Base-by-base conservation (phyloP, 176 grass and related monocot genomes). In the Phyllostachys edulis region DNA sequence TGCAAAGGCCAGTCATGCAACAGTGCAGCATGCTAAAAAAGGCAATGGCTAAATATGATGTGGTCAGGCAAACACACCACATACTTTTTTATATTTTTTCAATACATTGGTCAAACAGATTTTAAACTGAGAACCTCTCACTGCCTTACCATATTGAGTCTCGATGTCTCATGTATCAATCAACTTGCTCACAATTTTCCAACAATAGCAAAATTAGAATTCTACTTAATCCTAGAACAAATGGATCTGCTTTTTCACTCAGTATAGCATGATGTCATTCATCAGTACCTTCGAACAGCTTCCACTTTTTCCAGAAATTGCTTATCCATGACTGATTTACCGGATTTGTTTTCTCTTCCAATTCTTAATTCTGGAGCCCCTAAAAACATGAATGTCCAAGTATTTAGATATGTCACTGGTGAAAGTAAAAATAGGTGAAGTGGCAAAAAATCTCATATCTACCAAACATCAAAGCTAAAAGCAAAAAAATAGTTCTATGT, bases 251-350 rank as follows among this genome's bases (percentile, higher is more conserved):
- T 38, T 23, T 52, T 78, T 78, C 52, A 84, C 46, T 72, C 27
- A 64, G 6, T 27, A 45, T 29, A 86, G 57, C 38, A 80, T 26
- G 68, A 76, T 65, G 26, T 72, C 34, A 75, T 14, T 23, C 23
- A 55, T 50, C 23, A 74, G 8, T 91, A 94, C 92, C 92, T 91
- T 84, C 71, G 85, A 79, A 94, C 92, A 26, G 83, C 86, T 77
- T 94, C 89, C 77, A 94, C 70, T 82, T 94, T 91, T 82, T 91
- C 86, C 50, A 91, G 60, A 87, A 94, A 94, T 84, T 87, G 37
- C 63, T 78, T 85, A 89, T 94, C 92, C 49, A 91, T 84, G 36
- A 81, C 76, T 55, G 75, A 52, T 84, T 89, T 89, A 36, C 66
- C 75, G 36, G 75, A 89, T 87, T 82, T 90, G 39, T 4, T 84